Base-by-base conservation (phyloP, 2,329 filamentous ascomycete genomes). In the Phaeophleospora eucalypticola region DNA sequence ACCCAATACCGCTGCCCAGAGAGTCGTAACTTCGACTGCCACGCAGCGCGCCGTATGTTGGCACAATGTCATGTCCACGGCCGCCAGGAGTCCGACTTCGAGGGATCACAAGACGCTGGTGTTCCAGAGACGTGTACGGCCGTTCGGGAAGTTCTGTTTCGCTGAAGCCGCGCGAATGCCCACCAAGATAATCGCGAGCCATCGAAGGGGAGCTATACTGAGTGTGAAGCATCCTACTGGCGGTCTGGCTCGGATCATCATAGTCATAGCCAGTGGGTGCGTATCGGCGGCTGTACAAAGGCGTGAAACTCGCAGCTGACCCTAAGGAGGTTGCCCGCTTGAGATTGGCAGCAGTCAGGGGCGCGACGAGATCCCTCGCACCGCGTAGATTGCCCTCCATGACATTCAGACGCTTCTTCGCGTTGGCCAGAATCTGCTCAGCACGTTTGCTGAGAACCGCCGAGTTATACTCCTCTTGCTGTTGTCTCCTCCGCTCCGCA, bases 371-470 rank as follows among this genome's bases (percentile, higher is more conserved):
- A 40, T 66, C 64, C 58, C 88, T 81, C 21, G 89, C 90, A 51
- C 88, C 84, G 47, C 79, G 84, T 16, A 96, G 74, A 58, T 96
- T 96, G 32, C 86, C 89, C 69, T 96, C 91, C 89, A 96, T 95
- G 24, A 87, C 89, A 63, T 87, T 93, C 51, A 97, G 75, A 58
- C 89, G 79, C 65, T 83, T 84, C 71, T 96, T 96, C 24, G 91
- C 91, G 68, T 95, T 95, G 46, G 89, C 88, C 45, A 97, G 76
- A 63, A 96, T 96, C 62, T 90, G 77, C 65, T 96, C 90, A 1
- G 90, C 90, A 59, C 89, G 81, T 57, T 84, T 83, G 65, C 88
- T 91, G 53, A 95, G 71, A 18, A 87, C 82, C 14, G 79, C 82
- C 40, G 86, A 87, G 3, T 87, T 87, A 59, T 84, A 81, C 46